Evolutionary conservation across 148 eudicot species (phyloP).

Genomic region (Talinum fruticosum): DNA sequence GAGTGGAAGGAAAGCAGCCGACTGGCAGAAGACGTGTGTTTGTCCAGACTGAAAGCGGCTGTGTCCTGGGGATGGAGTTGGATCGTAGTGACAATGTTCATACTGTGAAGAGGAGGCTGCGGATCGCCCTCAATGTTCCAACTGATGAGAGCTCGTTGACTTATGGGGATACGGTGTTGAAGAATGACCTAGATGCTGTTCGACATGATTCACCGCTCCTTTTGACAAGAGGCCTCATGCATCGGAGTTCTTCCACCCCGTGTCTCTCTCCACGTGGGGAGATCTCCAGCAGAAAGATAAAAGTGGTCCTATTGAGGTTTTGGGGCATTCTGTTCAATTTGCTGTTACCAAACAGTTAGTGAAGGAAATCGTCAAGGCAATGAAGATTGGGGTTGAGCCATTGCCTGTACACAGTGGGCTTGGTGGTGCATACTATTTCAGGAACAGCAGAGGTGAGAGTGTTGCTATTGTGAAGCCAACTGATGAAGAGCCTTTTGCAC

Average conservation of each 20-base stretch:
- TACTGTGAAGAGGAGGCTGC: conserved; percentile 84
- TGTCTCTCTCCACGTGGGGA: conserved; percentile 81
- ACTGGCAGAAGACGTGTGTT: conserved; percentile 77
- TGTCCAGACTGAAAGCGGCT: conserved; percentile 89
- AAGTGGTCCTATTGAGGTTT: conserved; percentile 70
- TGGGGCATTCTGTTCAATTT: conserved; percentile 52
- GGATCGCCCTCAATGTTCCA: conserved; percentile 71
- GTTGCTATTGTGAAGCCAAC: conserved; percentile 98
- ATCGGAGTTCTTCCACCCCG: conserved; percentile 94
- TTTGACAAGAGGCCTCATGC: conserved; percentile 59
- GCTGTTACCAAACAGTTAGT: conserved; percentile 49
- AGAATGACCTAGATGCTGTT: conserved; percentile 80
- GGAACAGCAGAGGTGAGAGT: conserved; percentile 69
- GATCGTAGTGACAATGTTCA: conserved; percentile 89
- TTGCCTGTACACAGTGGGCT: conserved; percentile 75
- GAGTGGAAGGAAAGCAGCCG: conserved; percentile 44
- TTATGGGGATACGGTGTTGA: conserved; percentile 84
- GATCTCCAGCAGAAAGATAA: conserved; percentile 65
- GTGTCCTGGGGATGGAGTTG: conserved; percentile 90
- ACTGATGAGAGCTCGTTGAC: conserved; percentile 85
- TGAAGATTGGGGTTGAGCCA: conserved; percentile 81
- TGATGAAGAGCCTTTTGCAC: conserved; percentile 99
- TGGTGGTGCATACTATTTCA: conserved; percentile 94
- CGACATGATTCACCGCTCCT: conserved; percentile 86
- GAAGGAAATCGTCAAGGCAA: conserved; percentile 64